Evolutionary conservation across 352 stramenopile genomes (phyloP).

Genomic region (Globisporangium emineosum): DNA sequence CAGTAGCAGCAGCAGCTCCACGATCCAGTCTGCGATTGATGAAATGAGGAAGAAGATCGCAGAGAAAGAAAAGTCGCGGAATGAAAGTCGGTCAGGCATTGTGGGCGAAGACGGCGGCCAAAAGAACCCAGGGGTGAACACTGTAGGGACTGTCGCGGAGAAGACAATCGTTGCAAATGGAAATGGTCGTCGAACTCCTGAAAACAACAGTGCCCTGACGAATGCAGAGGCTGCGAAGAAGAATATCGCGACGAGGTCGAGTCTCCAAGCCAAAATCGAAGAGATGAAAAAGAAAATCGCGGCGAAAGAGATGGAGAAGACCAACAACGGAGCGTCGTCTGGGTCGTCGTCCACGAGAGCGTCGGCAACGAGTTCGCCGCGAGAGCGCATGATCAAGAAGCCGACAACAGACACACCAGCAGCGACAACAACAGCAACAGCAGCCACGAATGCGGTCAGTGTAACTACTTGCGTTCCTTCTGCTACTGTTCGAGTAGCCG

Average conservation of each 20-base stretch:
- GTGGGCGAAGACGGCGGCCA: background rate
- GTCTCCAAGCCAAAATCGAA: conserved; percentile 20
- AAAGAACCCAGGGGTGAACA: background rate
- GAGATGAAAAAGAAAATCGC: conserved; percentile 34
- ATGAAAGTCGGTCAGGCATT: conserved; percentile 21
- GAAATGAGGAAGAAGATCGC: conserved; percentile 58
- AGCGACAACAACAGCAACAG: background rate
- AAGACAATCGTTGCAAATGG: background rate
- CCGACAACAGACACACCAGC: background rate
- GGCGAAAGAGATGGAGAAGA: conserved; percentile 25
- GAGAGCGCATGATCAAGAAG: background rate
- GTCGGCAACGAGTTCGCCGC: conserved; percentile 11
- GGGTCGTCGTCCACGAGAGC: conserved; percentile 7
- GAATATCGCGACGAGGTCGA: conserved; percentile 1
- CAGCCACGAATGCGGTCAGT: conserved; percentile 13
- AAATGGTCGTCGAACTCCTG: background rate
- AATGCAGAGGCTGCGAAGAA: background rate
- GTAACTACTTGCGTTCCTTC: conserved; percentile 12
- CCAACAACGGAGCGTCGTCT: conserved; percentile 1
- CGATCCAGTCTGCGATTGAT: conserved; percentile 41
- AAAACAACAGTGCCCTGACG: background rate
- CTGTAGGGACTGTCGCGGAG: background rate
- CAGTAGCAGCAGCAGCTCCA: conserved; percentile 15
- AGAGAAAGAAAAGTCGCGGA: conserved; percentile 36
- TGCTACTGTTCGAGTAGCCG: conserved; percentile 3